Evolutionary conservation across 768 basidiomycete species (phyloP).

Genomic region (Suillus subalutaceus): DNA sequence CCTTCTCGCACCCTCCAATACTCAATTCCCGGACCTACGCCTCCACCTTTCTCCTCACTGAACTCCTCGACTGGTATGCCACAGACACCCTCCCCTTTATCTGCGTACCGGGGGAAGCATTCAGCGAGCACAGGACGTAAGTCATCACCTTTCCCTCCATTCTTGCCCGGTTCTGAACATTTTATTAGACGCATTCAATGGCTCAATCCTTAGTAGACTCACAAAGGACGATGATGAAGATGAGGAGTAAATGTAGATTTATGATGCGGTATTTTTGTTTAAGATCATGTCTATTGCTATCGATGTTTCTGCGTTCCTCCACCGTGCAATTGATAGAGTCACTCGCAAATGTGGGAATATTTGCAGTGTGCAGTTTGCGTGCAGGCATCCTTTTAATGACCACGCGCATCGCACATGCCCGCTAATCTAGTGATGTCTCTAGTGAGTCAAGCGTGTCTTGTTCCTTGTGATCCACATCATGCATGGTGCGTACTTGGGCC

Average conservation of each 20-base stretch:
- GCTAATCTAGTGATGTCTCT: not conserved
- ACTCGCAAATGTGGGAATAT: not conserved
- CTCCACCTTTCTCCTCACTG: constrained; percentile 40
- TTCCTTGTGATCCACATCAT: not conserved
- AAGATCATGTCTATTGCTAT: constrained; percentile 5
- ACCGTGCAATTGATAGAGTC: not conserved
- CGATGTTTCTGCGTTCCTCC: not conserved
- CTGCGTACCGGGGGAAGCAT: constrained; percentile 43
- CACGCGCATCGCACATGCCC: not conserved
- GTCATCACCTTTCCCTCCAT: constrained; percentile 14
- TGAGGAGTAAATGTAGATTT: constrained; percentile 6
- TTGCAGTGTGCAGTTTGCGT: not conserved
- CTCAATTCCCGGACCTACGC: constrained; percentile 40
- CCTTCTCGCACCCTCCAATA: constrained; percentile 37
- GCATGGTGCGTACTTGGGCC: not conserved
- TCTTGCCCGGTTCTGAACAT: not conserved
- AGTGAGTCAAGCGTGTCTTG: not conserved
- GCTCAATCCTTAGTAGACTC: constrained; percentile 28
- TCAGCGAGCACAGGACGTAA: constrained; percentile 37
- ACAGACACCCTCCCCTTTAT: constrained; percentile 41
- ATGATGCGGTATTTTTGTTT: constrained; percentile 4
- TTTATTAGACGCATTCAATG: constrained; percentile 31
- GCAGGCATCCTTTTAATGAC: not conserved
- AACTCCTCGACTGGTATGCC: constrained; percentile 34
- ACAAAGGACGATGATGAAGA: constrained; percentile 35